Evolutionary conservation across 306 rosid genomes (phyloP).

Genomic region (Cucumis hystrix): DNA sequence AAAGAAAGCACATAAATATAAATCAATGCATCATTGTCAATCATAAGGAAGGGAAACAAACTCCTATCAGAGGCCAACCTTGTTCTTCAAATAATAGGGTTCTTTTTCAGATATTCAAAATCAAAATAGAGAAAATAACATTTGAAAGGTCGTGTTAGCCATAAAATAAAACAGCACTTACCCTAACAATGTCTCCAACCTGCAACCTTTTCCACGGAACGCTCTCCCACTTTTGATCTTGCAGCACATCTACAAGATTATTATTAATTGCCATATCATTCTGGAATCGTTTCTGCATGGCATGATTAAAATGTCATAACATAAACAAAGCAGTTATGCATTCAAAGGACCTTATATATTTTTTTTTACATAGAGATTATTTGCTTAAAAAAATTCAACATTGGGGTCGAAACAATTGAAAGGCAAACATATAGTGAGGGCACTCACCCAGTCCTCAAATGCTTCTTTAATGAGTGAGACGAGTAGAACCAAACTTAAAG

Average conservation of each 20-base stretch:
- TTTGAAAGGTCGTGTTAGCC: background rate
- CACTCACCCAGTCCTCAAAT: constrained; percentile 90
- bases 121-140: background rate
- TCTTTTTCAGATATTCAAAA: background rate
- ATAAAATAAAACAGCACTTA: constrained; percentile 21
- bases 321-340: constrained; percentile 3
- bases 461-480: constrained; percentile 88
- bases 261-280: constrained; percentile 77
- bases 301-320: constrained; percentile 13
- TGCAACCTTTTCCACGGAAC: constrained; percentile 84
- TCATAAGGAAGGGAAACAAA: background rate
- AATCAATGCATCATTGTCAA: background rate
- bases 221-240: constrained; percentile 68
- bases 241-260: constrained; percentile 52
- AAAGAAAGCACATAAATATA: background rate
- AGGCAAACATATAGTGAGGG: constrained; percentile 7
- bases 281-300: constrained; percentile 80
- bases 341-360: background rate
- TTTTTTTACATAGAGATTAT: background rate
- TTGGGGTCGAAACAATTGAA: constrained; percentile 1
- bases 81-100: background rate
- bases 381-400: background rate
- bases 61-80: background rate
- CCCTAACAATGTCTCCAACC: constrained; percentile 84
- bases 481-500: constrained; percentile 76